These are phyloP conservation scores for Alternaria brassicicola DNA, from an alignment of 2,329 filamentous ascomycete species.

Conservation along the genomic window DNA sequence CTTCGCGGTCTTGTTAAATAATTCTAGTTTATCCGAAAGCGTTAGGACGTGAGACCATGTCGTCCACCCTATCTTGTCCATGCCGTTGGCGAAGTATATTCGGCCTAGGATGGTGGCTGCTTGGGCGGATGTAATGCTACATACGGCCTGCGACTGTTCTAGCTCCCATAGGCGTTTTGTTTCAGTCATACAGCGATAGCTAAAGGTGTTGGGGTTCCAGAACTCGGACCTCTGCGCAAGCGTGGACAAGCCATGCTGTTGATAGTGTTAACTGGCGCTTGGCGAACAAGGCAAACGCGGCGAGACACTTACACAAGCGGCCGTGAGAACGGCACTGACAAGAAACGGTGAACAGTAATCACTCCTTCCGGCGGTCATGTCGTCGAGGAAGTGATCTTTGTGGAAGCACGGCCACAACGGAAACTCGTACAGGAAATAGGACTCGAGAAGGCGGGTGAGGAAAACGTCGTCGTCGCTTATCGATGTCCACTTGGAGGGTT, in stretches of 20 bases:
- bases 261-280: neutral
- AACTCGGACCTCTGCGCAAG: conserved; percentile 5
- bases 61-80: conserved; percentile 8
- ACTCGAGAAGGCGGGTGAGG: conserved; percentile 10
- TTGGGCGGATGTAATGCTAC: conserved; percentile 1
- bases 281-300: neutral
- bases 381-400: conserved; percentile 19
- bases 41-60: conserved; percentile 1
- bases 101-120: conserved; percentile 7
- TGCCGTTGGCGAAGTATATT: conserved; percentile 5
- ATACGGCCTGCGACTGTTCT: neutral
- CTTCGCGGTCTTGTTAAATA: neutral
- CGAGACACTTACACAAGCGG: conserved; percentile 11
- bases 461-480: conserved; percentile 13
- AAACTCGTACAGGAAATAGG: conserved; percentile 16
- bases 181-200: conserved; percentile 7
- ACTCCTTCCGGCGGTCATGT: conserved; percentile 6
- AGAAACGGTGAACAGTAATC: conserved; percentile 17
- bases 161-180: conserved; percentile 5
- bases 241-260: conserved; percentile 1
- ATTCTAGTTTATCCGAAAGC: conserved; percentile 1
- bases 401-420: conserved; percentile 13
- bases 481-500: conserved; percentile 12
- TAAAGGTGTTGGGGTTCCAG: conserved; percentile 9
- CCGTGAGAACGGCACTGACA: conserved; percentile 12